Evolutionary conservation across 2,329 filamentous ascomycete species (phyloP).

Genomic region (Parastagonospora avenae): DNA sequence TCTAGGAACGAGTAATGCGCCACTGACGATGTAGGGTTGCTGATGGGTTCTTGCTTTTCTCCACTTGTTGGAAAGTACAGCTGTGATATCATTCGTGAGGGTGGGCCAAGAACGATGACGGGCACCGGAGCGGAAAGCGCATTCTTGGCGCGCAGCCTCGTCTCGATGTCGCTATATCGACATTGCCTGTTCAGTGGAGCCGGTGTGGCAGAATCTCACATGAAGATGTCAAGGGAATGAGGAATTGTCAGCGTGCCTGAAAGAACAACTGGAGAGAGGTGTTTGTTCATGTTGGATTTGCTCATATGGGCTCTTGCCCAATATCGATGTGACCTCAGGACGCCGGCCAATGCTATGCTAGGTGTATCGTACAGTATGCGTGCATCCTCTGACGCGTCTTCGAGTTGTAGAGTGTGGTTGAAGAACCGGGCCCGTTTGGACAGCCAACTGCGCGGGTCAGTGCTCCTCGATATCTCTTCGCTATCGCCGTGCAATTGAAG

Average conservation of each 20-base stretch:
- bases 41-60: too few relatives aligned
- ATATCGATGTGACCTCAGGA: conserved; percentile 8
- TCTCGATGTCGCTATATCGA: background rate
- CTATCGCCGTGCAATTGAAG: too few relatives aligned
- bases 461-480: too few relatives aligned
- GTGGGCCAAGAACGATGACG: conserved; percentile 7
- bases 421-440: too few relatives aligned
- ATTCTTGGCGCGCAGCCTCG: conserved; percentile 5
- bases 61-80: too few relatives aligned
- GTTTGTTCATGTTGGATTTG: background rate
- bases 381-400: conserved; percentile 10
- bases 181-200: background rate
- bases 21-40: too few relatives aligned
- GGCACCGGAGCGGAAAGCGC: conserved; percentile 6
- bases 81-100: background rate
- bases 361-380: conserved; percentile 31
- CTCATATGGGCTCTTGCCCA: background rate
- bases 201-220: too few relatives aligned
- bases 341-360: conserved; percentile 30
- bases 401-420: too few relatives aligned
- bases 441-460: too few relatives aligned
- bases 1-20: background rate
- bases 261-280: background rate
- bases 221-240: too few relatives aligned
- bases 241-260: background rate